These are phyloP conservation scores for Ajuga chamaepitys DNA, from an alignment of 257 asterid species.

Conservation along the genomic window DNA sequence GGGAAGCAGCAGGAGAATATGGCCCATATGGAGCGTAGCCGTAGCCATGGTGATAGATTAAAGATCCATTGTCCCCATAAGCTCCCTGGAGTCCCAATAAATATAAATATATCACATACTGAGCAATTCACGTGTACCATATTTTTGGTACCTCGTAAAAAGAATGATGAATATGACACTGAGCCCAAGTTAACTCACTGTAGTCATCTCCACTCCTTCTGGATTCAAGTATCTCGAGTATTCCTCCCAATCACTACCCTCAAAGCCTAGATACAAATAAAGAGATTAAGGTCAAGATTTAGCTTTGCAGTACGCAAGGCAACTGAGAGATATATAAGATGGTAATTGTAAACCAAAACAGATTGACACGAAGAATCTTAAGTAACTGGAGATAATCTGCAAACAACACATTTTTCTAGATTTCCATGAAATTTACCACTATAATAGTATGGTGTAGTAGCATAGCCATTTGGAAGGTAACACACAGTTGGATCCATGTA, in stretches of 20 bases:
- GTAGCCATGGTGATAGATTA: conserved; percentile 54
- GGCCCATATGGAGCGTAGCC: conserved; percentile 59
- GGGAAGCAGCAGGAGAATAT: conserved; percentile 60
- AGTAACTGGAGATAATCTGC: background rate
- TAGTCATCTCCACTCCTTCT: conserved; percentile 46
- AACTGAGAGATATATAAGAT: background rate
- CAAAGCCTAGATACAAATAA: conserved; percentile 26
- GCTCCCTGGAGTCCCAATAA: conserved; percentile 35
- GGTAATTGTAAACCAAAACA: background rate
- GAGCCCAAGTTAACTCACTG: conserved; percentile 24
- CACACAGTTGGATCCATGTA: conserved; percentile 38
- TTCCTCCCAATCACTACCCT: conserved; percentile 45
- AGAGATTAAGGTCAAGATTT: background rate
- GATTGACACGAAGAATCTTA: background rate
- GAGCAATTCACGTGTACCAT: background rate
- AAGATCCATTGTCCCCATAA: conserved; percentile 62
- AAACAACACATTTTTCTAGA: background rate
- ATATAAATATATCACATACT: background rate
- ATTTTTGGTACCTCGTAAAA: background rate
- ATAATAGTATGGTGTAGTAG: conserved; percentile 41
- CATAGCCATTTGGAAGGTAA: conserved; percentile 39
- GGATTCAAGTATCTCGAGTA: conserved; percentile 35
- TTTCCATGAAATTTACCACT: conserved; percentile 15
- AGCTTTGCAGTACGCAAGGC: background rate
- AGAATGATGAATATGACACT: background rate